Percentiles rank a stretch among this genome's conserved stretches.
phyloP scores from a whole-genome alignment of 2,329 filamentous ascomycete genomes.

The Arthrocladium fulminans region DNA sequence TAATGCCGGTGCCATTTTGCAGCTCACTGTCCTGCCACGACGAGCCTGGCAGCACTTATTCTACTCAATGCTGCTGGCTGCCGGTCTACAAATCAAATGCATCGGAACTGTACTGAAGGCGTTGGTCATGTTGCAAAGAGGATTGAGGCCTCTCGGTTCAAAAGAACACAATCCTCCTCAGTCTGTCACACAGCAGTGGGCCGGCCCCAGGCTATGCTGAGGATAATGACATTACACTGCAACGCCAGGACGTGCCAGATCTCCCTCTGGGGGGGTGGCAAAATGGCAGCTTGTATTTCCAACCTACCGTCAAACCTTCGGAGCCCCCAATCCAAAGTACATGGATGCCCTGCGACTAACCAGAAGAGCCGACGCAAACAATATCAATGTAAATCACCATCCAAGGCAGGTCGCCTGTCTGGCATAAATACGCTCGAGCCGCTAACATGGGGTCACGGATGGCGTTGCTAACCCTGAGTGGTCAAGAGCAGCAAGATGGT shows the following conservation, averaged over 20 bases:
- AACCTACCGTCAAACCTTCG: not conserved
- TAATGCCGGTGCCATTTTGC: not conserved
- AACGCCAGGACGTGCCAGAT: not conserved
- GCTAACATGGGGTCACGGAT: not conserved
- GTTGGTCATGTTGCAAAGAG: slow-evolving; percentile 2
- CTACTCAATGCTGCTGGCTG: not conserved
- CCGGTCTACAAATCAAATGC: slow-evolving; percentile 10
- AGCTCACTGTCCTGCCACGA: not conserved
- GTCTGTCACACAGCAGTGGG: not conserved
- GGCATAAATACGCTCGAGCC: not conserved
- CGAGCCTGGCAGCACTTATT: not conserved
- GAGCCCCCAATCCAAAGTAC: not conserved
- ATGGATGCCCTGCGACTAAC: not conserved
- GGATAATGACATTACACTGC: not conserved
- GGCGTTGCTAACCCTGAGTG: not conserved
- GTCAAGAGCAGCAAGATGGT: not conserved
- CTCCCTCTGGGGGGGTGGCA: not conserved
- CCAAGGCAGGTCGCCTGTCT: slow-evolving; percentile 1
- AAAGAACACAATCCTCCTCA: not conserved
- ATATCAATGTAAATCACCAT: not conserved
- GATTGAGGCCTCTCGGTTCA: not conserved
- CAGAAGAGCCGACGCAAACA: not conserved
- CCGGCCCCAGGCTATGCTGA: not conserved
- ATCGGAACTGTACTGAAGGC: slow-evolving; percentile 1
- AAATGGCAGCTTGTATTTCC: not conserved